Base-by-base conservation (phyloP, 495 filamentous ascomycete genomes). In the Thermothielavioides terrestris region DNA sequence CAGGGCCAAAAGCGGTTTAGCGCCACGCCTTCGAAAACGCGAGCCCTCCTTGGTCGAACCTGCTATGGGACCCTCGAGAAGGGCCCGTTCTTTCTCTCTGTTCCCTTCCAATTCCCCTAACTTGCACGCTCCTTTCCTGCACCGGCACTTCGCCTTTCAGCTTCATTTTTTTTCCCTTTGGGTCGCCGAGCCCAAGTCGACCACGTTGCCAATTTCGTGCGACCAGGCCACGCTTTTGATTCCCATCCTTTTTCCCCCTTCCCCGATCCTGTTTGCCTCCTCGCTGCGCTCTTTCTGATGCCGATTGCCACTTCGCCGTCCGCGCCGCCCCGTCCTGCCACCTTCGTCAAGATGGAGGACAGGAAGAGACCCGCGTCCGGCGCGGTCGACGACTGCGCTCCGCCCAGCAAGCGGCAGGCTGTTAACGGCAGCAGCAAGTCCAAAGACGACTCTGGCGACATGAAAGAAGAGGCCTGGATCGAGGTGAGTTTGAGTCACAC, bases 341-440 rank as follows among this genome's bases (percentile, higher is more conserved):
- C 68, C 65, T 65, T 72, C 68, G 75, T 83, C 78, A 95, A 89
- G 78, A 95, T 95, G 89, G 89, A 95, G 75, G 88, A 94, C 75
- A 88, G 89, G 80, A 95, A 95, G 77, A 81, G 89, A 79, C 83
- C 87, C 58, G 84, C 88, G 54, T 72, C 79, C 46, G 70, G 74
- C 63, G 83, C 81, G 57, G 71, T 79, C 62, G 88, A 90, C 68
- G 86, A 91, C 42, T 73, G 81, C 53, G 86, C 83, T 49, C 89
- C 89, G 35, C 87, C 88, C 8, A 80, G 76, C 60, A 95, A 95
- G 77, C 83, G 87, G 65, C 88, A 91, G 68, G 85, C 85, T 9
- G 73, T 86, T 17, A 92, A 92, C 71, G 88, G 87, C 59, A 73
- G 77, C 53, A 75, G 68, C 59, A 86, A 85, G 62, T 74, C 79